Percentiles rank a stretch among this genome's conserved stretches.
These are phyloP conservation scores for Fusarium sp. DNA, from an alignment of 2,329 filamentous ascomycete species.

Conservation along the genomic window DNA sequence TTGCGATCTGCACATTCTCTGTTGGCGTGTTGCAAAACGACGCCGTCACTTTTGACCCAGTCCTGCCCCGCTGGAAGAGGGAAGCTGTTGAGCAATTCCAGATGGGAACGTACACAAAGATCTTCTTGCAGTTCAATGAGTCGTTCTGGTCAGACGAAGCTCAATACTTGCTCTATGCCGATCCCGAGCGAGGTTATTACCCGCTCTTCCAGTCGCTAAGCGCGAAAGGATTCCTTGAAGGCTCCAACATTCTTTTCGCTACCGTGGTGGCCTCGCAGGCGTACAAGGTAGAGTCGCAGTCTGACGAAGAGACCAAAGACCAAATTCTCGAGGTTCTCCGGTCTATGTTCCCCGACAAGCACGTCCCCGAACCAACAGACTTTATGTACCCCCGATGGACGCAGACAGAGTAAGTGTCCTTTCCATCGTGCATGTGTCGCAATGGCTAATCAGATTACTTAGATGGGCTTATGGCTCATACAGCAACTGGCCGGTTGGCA, in stretches of 20 bases:
- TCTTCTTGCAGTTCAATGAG: slow-evolving; percentile 76
- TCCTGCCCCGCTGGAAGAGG: slow-evolving; percentile 73
- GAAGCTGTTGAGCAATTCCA: slow-evolving; percentile 72
- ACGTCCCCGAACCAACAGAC: slow-evolving; percentile 68
- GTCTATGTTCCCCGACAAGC: slow-evolving; percentile 70
- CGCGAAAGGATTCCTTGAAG: slow-evolving; percentile 67
- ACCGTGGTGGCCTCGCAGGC: slow-evolving; percentile 53
- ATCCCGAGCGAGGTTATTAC: slow-evolving; percentile 57
- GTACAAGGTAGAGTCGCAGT: slow-evolving; percentile 68
- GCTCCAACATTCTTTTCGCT: slow-evolving; percentile 73
- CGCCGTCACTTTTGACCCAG: slow-evolving; percentile 67
- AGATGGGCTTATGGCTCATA: slow-evolving; percentile 69
- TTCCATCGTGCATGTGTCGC: accelerated
- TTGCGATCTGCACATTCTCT: slow-evolving; percentile 76
- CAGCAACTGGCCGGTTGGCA: slow-evolving; percentile 75
- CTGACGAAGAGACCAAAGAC: slow-evolving; percentile 67
- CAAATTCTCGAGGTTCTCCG: slow-evolving; percentile 69
- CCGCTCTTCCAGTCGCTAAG: slow-evolving; percentile 75
- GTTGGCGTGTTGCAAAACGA: slow-evolving; percentile 75
- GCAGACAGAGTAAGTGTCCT: slow-evolving; percentile 36
- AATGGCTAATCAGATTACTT: slow-evolving; percentile 2
- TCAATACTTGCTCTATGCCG: slow-evolving; percentile 60
- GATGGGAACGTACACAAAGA: slow-evolving; percentile 80
- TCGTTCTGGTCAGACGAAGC: slow-evolving; percentile 70
- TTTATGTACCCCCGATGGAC: slow-evolving; percentile 66